Evolutionary conservation across 306 rosid genomes (phyloP).

Genomic region (Ceratonia siliqua): DNA sequence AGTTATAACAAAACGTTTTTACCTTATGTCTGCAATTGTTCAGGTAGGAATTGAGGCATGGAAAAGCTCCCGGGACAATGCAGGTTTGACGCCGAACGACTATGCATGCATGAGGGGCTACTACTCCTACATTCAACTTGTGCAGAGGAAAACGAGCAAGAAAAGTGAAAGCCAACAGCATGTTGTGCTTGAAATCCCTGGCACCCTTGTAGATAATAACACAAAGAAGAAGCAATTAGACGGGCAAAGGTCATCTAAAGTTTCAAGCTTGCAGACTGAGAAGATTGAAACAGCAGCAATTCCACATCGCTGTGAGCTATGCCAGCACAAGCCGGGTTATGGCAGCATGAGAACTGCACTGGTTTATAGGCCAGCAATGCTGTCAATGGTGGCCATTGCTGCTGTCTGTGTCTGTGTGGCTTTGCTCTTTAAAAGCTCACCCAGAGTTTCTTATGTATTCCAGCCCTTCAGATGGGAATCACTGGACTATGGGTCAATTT

Average conservation of each 20-base stretch:
- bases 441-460: slow-evolving; percentile 64
- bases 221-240: slow-evolving; percentile 45
- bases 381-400: slow-evolving; percentile 83
- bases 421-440: slow-evolving; percentile 83
- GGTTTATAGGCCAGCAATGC: slow-evolving; percentile 79
- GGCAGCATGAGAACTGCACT: slow-evolving; percentile 45
- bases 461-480: slow-evolving; percentile 83
- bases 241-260: slow-evolving; percentile 38
- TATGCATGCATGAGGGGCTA: slow-evolving; percentile 62
- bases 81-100: slow-evolving; percentile 74
- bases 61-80: slow-evolving; percentile 62
- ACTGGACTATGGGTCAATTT: slow-evolving; percentile 68
- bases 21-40: slow-evolving; percentile 1
- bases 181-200: slow-evolving; percentile 67
- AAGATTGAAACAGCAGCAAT: slow-evolving; percentile 30
- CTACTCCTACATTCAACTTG: slow-evolving; percentile 66
- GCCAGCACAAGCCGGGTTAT: slow-evolving; percentile 50
- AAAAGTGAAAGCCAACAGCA: slow-evolving; percentile 49
- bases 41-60: slow-evolving; percentile 95
- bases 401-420: slow-evolving; percentile 92
- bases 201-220: slow-evolving; percentile 42
- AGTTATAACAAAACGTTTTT: neutral
- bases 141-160: slow-evolving; percentile 60
- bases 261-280: slow-evolving; percentile 56
- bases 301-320: slow-evolving; percentile 43